Conservation (phyloP, 2,329 filamentous ascomycete genomes). For the Fusarium sacchari region DNA sequence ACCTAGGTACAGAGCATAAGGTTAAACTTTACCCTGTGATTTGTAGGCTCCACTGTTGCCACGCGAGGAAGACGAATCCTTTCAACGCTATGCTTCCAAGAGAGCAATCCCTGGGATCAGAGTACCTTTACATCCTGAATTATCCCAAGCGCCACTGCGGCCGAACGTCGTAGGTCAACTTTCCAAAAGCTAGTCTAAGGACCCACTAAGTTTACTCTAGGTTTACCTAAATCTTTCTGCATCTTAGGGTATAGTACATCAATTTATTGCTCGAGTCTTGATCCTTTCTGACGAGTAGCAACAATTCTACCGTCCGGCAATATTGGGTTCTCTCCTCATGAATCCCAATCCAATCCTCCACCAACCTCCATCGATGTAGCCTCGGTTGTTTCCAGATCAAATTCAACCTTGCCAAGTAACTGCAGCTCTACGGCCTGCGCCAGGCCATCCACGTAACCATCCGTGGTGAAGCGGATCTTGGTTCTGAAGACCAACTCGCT, state of each 20-base stretch:
- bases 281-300: neutral
- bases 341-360: neutral
- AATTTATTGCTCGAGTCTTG: neutral
- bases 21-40: no score
- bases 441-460: neutral
- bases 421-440: neutral
- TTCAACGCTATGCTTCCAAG: no score
- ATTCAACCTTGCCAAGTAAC: neutral
- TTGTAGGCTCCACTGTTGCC: no score
- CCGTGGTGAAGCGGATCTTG: neutral
- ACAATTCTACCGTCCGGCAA: neutral
- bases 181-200: neutral
- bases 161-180: neutral
- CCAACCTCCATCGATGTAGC: neutral
- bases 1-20: no score
- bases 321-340: neutral
- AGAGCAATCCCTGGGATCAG: no score
- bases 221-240: neutral
- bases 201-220: neutral
- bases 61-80: no score
- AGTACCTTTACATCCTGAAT: no score
- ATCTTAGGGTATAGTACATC: neutral
- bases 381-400: neutral
- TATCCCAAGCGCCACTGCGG: no score
- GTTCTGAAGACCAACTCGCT: neutral